phyloP scores from a whole-genome alignment of 176 grass and related monocot species.

The Luzula sylvatica region DNA sequence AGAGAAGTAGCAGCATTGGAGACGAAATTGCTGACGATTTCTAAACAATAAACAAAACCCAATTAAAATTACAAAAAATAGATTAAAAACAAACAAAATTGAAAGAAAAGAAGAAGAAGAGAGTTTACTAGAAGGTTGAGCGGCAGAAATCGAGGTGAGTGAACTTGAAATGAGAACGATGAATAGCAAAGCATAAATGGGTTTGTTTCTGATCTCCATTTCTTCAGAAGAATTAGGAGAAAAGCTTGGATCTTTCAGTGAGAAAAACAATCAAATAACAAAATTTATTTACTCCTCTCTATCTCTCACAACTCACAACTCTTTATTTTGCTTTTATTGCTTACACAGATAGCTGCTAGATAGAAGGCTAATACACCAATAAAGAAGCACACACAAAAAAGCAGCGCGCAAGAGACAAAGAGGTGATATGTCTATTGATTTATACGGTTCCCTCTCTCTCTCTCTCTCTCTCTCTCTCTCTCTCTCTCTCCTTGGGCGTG shows the following conservation, averaged over 20 bases:
- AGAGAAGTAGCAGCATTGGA: conserved; percentile 50
- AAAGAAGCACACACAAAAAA: conserved; percentile 2
- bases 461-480: neutral
- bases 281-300: neutral
- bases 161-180: conserved; percentile 14
- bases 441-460: neutral
- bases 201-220: conserved; percentile 12
- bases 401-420: conserved; percentile 10
- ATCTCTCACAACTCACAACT: neutral
- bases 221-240: neutral
- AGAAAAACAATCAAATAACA: conserved; percentile 10
- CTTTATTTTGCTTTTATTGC: neutral
- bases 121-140: conserved; percentile 57
- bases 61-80: no score
- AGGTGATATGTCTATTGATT: neutral
- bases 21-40: conserved; percentile 44
- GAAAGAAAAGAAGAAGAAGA: neutral
- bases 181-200: conserved; percentile 12
- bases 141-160: conserved; percentile 30
- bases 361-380: neutral
- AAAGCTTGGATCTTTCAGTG: neutral
- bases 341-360: neutral
- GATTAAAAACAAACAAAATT: conserved; percentile 23
- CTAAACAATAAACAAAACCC: conserved; percentile 10
- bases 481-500: no score